Conservation (phyloP, 768 basidiomycete genomes). For the Chalciporus pseudorubinellus region DNA sequence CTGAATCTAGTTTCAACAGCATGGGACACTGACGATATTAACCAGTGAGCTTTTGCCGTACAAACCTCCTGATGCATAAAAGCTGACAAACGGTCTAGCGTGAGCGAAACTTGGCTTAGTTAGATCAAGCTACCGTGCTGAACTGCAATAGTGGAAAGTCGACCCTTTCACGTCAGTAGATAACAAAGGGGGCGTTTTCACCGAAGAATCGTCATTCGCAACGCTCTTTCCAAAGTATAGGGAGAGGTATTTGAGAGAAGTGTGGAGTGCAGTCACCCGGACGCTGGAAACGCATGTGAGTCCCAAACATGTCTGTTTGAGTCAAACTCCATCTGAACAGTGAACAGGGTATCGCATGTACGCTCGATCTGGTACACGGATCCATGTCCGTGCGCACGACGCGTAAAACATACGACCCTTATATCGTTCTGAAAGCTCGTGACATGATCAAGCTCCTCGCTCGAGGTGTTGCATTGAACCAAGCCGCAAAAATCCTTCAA, state of each 20-base stretch:
- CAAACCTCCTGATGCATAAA: neutral
- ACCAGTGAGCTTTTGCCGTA: constrained; percentile 71
- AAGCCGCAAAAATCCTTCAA: constrained; percentile 87
- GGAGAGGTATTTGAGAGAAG: constrained; percentile 93
- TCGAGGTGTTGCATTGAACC: constrained; percentile 80
- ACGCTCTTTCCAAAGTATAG: constrained; percentile 98
- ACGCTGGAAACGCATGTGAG: constrained; percentile 77
- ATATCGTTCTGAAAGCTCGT: constrained; percentile 91
- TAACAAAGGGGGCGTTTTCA: constrained; percentile 80
- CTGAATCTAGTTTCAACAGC: constrained; percentile 48
- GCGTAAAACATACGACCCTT: constrained; percentile 95
- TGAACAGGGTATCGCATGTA: constrained; percentile 79
- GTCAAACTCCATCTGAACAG: neutral
- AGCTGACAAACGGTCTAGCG: constrained; percentile 34
- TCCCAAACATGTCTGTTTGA: constrained; percentile 16
- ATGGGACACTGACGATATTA: constrained; percentile 99
- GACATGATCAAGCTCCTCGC: constrained; percentile 95
- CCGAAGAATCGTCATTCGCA: constrained; percentile 96
- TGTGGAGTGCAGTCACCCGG: constrained; percentile 88
- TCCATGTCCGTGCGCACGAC: constrained; percentile 98
- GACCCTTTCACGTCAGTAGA: constrained; percentile 72
- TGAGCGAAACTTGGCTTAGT: constrained; percentile 30
- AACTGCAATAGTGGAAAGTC: constrained; percentile 73
- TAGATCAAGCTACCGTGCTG: constrained; percentile 2
- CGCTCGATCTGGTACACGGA: constrained; percentile 92